Conservation (phyloP, 2,329 filamentous ascomycete genomes). For the Fusarium sp. region DNA sequence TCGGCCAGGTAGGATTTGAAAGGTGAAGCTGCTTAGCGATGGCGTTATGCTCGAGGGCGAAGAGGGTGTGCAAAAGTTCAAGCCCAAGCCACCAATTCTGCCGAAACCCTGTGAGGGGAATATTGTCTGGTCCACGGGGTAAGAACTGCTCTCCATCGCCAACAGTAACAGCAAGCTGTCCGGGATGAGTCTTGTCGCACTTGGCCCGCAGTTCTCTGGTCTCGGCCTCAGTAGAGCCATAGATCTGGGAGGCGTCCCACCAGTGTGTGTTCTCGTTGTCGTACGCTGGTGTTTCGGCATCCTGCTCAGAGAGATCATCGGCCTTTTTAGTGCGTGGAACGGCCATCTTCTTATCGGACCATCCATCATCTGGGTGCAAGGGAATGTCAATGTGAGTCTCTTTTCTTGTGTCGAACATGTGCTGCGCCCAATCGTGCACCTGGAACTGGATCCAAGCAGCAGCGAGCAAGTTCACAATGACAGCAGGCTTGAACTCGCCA, state of each 20-base stretch:
- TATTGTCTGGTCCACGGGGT: constrained; percentile 1
- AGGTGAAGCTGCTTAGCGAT: constrained; percentile 26
- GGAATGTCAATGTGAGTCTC: constrained; percentile 16
- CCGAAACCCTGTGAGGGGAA: constrained; percentile 24
- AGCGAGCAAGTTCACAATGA: constrained; percentile 25
- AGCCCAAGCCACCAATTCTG: constrained; percentile 32
- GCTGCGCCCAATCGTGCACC: constrained; percentile 26
- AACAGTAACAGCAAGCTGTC: neutral
- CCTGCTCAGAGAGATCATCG: neutral
- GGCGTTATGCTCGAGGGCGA: constrained; percentile 25
- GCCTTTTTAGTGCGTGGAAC: constrained; percentile 13
- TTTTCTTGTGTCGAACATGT: neutral
- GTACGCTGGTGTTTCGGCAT: constrained; percentile 11
- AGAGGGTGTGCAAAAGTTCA: constrained; percentile 20
- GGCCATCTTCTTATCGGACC: constrained; percentile 12
- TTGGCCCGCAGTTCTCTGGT: neutral
- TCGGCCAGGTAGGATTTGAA: constrained; percentile 16
- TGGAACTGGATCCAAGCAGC: constrained; percentile 32
- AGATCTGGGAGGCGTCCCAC: constrained; percentile 32
- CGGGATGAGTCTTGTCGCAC: constrained; percentile 7
- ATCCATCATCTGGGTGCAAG: neutral
- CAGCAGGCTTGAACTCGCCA: constrained; percentile 25
- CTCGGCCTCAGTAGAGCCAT: constrained; percentile 22
- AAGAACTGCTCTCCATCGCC: constrained; percentile 17
- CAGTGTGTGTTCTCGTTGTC: constrained; percentile 26